phyloP scores from a whole-genome alignment of 805 yeast species.

The Blastobotrys parvus region DNA sequence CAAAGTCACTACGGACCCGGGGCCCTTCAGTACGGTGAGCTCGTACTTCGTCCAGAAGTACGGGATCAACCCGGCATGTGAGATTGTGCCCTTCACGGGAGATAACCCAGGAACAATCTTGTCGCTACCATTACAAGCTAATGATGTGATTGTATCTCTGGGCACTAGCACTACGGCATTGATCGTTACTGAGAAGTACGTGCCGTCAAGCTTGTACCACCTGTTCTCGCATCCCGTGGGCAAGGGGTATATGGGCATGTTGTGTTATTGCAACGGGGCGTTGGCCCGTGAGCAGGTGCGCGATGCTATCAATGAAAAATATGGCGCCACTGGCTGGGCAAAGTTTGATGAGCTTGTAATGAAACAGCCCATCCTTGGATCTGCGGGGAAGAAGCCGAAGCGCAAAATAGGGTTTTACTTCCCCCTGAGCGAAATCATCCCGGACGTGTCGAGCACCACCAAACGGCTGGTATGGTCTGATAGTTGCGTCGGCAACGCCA shows the following conservation, averaged over 20 bases:
- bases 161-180: constrained; percentile 92
- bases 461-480: constrained; percentile 10
- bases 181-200: constrained; percentile 66
- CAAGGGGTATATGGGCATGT: constrained; percentile 85
- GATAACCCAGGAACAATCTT: constrained; percentile 86
- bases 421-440: constrained; percentile 87
- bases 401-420: constrained; percentile 61
- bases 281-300: constrained; percentile 74
- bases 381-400: background rate
- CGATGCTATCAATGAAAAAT: constrained; percentile 47
- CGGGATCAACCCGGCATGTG: constrained; percentile 48
- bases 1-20: constrained; percentile 33
- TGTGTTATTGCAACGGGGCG: constrained; percentile 88
- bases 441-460: constrained; percentile 50
- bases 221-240: constrained; percentile 81
- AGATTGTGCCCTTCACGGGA: constrained; percentile 74
- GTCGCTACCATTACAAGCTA: constrained; percentile 65
- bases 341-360: constrained; percentile 19
- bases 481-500: background rate
- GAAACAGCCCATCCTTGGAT: background rate
- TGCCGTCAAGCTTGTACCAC: constrained; percentile 76
- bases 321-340: constrained; percentile 23
- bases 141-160: constrained; percentile 71
- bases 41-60: constrained; percentile 55
- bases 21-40: constrained; percentile 48